These are phyloP conservation scores for Daldinia sp. DNA, from an alignment of 2,329 filamentous ascomycete species.

Conservation along the genomic window DNA sequence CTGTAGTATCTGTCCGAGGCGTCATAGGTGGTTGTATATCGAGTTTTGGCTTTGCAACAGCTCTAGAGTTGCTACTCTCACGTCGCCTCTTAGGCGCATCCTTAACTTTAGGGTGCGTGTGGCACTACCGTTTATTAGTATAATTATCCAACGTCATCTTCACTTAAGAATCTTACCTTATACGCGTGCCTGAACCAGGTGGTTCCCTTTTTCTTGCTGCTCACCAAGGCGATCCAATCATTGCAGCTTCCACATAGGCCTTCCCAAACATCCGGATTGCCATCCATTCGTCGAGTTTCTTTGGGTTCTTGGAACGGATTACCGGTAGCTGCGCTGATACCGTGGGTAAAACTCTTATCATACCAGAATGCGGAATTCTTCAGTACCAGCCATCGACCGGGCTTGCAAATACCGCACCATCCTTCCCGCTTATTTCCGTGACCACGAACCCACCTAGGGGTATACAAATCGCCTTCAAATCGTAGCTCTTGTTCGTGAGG, in stretches of 20 bases:
- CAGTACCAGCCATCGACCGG: constrained; percentile 85
- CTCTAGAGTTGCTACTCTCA: constrained; percentile 67
- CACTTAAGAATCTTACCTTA: constrained; percentile 67
- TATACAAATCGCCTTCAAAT: constrained; percentile 86
- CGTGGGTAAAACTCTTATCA: constrained; percentile 90
- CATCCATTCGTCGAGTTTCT: constrained; percentile 80
- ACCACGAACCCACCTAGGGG: constrained; percentile 84
- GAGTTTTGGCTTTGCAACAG: constrained; percentile 60
- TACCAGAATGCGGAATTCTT: constrained; percentile 96
- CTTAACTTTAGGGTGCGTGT: constrained; percentile 78
- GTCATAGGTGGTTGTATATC: constrained; percentile 59
- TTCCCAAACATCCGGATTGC: constrained; percentile 85
- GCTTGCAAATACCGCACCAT: constrained; percentile 91
- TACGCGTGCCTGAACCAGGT: constrained; percentile 93
- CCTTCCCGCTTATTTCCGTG: constrained; percentile 90
- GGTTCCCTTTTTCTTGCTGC: constrained; percentile 91
- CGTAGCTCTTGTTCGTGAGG: constrained; percentile 84
- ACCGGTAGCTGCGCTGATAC: constrained; percentile 85
- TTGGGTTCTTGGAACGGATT: constrained; percentile 82
- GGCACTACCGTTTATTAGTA: constrained; percentile 64
- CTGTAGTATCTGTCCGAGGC: constrained; percentile 59
- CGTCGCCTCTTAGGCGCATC: constrained; percentile 76
- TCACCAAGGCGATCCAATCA: constrained; percentile 84
- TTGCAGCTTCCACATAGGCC: constrained; percentile 82
- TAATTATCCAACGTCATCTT: neutral